A percentile compares a stretch with the other conserved stretches of the same genome.
These are phyloP conservation scores for Vickermania ingenoplastis DNA, from an alignment of 208 protist species.

Conservation along the genomic window DNA sequence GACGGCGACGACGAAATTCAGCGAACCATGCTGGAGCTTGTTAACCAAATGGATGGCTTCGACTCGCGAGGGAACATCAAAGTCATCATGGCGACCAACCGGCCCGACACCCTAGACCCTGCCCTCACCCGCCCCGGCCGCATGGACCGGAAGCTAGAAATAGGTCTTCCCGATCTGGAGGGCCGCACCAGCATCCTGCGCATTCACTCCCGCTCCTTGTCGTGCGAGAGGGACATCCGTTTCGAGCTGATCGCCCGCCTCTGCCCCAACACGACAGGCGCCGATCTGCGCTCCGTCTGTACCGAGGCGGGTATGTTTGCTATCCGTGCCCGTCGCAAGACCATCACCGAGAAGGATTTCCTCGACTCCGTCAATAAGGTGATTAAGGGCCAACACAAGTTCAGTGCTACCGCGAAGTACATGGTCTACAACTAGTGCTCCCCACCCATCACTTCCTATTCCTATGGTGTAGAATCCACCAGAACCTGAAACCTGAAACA, in stretches of 20 bases:
- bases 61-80: slow-evolving; percentile 99
- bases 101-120: slow-evolving; percentile 99
- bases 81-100: slow-evolving; percentile 99
- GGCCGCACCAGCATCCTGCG: slow-evolving; percentile 97
- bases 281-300: slow-evolving; percentile 97
- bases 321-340: slow-evolving; percentile 97
- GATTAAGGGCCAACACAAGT: slow-evolving; percentile 99
- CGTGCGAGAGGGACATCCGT: slow-evolving; percentile 95
- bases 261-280: slow-evolving; percentile 98
- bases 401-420: slow-evolving; percentile 99
- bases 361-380: slow-evolving; percentile 99
- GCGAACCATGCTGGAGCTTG: slow-evolving; percentile 99
- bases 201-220: slow-evolving; percentile 98
- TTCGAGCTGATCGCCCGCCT: slow-evolving; percentile 99
- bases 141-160: slow-evolving; percentile 99
- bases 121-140: slow-evolving; percentile 98
- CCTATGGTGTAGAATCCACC: too few species aligned
- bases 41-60: slow-evolving; percentile 99
- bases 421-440: slow-evolving; percentile 98
- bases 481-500: slow-evolving; percentile 7
- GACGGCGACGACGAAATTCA: slow-evolving; percentile 99
- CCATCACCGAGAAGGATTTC: slow-evolving; percentile 99
- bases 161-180: slow-evolving; percentile 98
- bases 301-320: slow-evolving; percentile 99
- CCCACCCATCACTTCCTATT: neutral